phyloP scores from a whole-genome alignment of 1,284 basidiomycete genomes.

The Violaceomyces palustris region DNA sequence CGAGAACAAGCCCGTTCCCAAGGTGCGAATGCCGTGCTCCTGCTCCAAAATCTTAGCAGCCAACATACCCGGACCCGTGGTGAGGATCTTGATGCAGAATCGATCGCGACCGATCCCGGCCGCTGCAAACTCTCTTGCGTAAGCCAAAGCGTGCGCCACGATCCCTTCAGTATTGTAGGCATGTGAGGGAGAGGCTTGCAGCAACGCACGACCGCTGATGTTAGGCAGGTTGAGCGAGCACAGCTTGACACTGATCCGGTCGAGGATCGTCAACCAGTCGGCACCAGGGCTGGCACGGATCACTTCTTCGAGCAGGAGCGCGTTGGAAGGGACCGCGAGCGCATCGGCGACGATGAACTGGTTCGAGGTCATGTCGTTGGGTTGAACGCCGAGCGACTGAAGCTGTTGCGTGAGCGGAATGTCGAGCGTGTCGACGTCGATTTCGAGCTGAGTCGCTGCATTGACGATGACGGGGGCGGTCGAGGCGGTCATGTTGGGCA shows the following conservation, averaged over 20 bases:
- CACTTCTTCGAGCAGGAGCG: constrained; percentile 7
- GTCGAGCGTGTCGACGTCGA: constrained; percentile 20
- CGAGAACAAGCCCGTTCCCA: constrained; percentile 51
- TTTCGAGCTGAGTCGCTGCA: constrained; percentile 17
- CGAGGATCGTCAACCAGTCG: constrained; percentile 12
- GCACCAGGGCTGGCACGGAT: constrained; percentile 9
- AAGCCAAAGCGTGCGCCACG: constrained; percentile 12
- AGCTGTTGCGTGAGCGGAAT: constrained; percentile 15
- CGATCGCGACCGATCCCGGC: constrained; percentile 25
- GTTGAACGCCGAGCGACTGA: constrained; percentile 11
- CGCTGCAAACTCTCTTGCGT: constrained; percentile 10
- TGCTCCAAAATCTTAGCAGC: constrained; percentile 33
- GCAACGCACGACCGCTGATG: constrained; percentile 10
- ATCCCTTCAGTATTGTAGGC: constrained; percentile 13
- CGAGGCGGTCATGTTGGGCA: constrained; percentile 7
- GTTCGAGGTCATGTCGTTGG: constrained; percentile 26
- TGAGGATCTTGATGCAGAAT: constrained; percentile 53
- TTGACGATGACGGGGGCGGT: constrained; percentile 17
- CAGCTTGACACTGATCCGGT: constrained; percentile 10
- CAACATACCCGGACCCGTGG: constrained; percentile 49
- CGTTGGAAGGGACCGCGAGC: constrained; percentile 5
- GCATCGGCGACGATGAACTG: constrained; percentile 24
- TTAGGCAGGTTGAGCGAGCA: constrained; percentile 14
- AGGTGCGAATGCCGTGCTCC: constrained; percentile 46
- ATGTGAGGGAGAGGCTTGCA: constrained; percentile 11